Conservation (phyloP, 1,284 basidiomycete genomes). For the Boletus calvinii region DNA sequence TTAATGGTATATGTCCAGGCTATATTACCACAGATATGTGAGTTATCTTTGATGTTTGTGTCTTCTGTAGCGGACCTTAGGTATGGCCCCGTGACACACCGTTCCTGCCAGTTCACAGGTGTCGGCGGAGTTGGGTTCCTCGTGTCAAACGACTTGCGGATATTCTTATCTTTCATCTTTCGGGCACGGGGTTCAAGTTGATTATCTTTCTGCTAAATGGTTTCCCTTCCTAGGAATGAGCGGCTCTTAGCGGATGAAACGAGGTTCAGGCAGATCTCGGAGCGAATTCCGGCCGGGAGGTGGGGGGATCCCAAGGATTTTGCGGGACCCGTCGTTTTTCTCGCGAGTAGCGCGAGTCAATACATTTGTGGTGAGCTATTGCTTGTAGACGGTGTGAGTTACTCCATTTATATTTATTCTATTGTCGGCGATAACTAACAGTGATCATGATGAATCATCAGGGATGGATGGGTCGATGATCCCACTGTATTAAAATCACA, state of each 20-base stretch:
- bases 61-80: not conserved
- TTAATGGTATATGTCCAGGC: slow-evolving; percentile 89
- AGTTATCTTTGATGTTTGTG: slow-evolving; percentile 31
- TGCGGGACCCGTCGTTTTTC: slow-evolving; percentile 87
- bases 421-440: slow-evolving; percentile 16
- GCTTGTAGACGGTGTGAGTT: slow-evolving; percentile 70
- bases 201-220: slow-evolving; percentile 23
- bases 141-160: slow-evolving; percentile 1
- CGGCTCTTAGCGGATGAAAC: slow-evolving; percentile 71
- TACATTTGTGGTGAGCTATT: slow-evolving; percentile 89
- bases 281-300: slow-evolving; percentile 87
- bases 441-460: slow-evolving; percentile 28
- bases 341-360: slow-evolving; percentile 82
- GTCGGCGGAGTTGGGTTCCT: slow-evolving; percentile 7
- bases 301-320: slow-evolving; percentile 92
- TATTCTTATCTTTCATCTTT: slow-evolving; percentile 7
- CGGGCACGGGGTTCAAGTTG: slow-evolving; percentile 3
- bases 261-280: slow-evolving; percentile 84
- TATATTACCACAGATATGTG: slow-evolving; percentile 92
- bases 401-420: slow-evolving; percentile 10
- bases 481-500: slow-evolving; percentile 2
- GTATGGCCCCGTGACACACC: slow-evolving; percentile 5
- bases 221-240: slow-evolving; percentile 61
- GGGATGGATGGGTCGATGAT: slow-evolving; percentile 68
- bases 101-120: slow-evolving; percentile 5